Base-by-base conservation (phyloP, 2,329 filamentous ascomycete genomes). In the Neopestalotiopsis sp. region DNA sequence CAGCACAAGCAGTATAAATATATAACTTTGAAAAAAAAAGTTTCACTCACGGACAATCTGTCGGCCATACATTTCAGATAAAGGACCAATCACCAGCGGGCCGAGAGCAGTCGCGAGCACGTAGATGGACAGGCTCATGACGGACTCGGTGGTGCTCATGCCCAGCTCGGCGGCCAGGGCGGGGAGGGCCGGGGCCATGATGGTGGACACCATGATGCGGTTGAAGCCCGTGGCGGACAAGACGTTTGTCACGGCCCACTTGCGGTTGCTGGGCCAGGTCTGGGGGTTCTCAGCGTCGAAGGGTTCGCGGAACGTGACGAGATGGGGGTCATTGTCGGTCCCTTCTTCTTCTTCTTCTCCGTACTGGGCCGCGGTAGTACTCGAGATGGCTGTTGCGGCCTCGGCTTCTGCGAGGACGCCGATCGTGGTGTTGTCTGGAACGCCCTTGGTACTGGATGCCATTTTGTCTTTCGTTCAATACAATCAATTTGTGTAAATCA, bases 211-310 rank as follows among this genome's bases (percentile, higher is more conserved):
- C 71, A 87, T 80, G 69, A 87, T 86, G 10, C 83, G 83, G 59
- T 85, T 85, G 71, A 88, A 86, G 7, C 84, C 85, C 0, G 83
- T 84, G 2, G 81, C 81, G 0, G 85, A 86, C 1, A 87, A 78
- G 3, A 86, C 80, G 62, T 83, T 74, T 3, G 85, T 87, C 1
- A 84, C 82, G 0, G 79, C 79, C 86, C 85, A 87, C 74, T 87
- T 87, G 2, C 76, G 77, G 1, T 76, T 69, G 0, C 68, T 73
- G 0, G 79, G 74, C 82, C 82, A 85, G 66, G 83, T 74, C 34
- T 78, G 75, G 1, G 82, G 82, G 34, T 84, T 81, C 0, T 79
- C 78, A 1, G 73, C 69, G 61, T 83, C 81, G 61, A 70, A 61
- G 0, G 73, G 70, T 1, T 76, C 70, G 30, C 76, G 64, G 42